phyloP scores from a whole-genome alignment of 2,329 filamentous ascomycete genomes.

The Trichoderma aggressivum region DNA sequence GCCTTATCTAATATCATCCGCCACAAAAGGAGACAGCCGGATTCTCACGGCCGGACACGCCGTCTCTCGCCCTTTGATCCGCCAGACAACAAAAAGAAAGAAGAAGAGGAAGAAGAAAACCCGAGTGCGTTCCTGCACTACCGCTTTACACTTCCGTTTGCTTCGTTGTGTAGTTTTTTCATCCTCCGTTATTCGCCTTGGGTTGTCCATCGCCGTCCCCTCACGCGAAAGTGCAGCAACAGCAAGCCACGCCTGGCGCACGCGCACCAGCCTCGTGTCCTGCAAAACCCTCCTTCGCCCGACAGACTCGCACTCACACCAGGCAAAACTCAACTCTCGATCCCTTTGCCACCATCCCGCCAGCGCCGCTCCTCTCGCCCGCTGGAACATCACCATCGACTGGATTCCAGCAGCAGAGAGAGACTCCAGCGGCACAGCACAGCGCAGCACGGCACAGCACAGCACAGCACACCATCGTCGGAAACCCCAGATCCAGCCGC shows the following conservation, averaged over 20 bases:
- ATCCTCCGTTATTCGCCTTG: background rate
- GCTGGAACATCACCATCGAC: background rate
- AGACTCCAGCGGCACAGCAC: background rate
- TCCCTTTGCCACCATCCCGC: background rate
- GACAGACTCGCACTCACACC: conserved; percentile 1
- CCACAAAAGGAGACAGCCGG: conserved; percentile 20
- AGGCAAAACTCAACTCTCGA: background rate
- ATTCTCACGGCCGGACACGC: conserved; percentile 20
- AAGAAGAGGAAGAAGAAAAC: background rate
- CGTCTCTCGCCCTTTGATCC: conserved; percentile 18
- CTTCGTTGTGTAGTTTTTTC: background rate
- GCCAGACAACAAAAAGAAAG: background rate
- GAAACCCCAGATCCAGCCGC: conserved; percentile 10
- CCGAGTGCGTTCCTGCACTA: background rate
- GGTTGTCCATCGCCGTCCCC: background rate
- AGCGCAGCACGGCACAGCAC: background rate
- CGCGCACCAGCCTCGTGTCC: conserved; percentile 17
- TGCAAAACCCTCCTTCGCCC: conserved; percentile 12
- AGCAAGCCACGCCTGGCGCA: conserved; percentile 16
- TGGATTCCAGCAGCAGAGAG: background rate
- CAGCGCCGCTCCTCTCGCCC: background rate
- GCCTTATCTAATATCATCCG: conserved; percentile 13
- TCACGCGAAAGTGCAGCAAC: background rate
- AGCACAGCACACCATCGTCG: background rate
- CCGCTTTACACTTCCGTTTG: background rate